Conservation (phyloP, 139 green algal genomes). For the Yamagishiella unicocca region DNA sequence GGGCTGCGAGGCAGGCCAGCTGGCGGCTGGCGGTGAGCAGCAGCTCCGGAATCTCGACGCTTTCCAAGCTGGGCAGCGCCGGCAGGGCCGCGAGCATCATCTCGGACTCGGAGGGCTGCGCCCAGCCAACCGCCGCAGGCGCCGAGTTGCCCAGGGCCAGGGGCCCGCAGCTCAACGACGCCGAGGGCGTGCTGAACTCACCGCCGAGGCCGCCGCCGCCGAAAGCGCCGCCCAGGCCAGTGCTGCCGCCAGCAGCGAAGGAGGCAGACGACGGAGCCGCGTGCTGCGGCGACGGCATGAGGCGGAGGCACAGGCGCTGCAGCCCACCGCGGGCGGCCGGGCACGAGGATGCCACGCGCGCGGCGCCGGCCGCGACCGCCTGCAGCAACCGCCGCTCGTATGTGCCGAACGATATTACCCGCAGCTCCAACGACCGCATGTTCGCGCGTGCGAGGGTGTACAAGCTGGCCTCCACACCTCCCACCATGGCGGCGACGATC, state of each 20-base stretch:
- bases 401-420: neutral
- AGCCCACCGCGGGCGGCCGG: neutral
- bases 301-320: conserved; percentile 14
- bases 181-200: neutral
- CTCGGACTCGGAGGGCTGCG: conserved; percentile 38
- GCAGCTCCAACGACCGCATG: conserved; percentile 23
- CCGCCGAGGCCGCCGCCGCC: conserved; percentile 7
- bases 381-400: conserved; percentile 11
- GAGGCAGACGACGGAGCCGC: neutral
- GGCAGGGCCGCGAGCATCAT: neutral
- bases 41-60: conserved; percentile 29
- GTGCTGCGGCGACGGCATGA: neutral
- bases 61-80: neutral
- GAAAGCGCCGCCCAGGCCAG: neutral
- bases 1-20: neutral
- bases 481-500: neutral
- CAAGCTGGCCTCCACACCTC: conserved; percentile 20
- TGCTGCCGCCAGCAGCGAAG: neutral
- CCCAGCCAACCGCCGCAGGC: neutral
- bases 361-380: neutral
- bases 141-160: neutral
- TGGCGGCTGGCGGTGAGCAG: conserved; percentile 4
- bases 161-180: conserved; percentile 14
- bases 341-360: neutral
- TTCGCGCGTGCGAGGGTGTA: neutral